Evolutionary conservation across 176 grass and related monocot genomes (phyloP), one percentile per base, ranked within the genome.

Genomic region (Ensete glaucum): DNA sequence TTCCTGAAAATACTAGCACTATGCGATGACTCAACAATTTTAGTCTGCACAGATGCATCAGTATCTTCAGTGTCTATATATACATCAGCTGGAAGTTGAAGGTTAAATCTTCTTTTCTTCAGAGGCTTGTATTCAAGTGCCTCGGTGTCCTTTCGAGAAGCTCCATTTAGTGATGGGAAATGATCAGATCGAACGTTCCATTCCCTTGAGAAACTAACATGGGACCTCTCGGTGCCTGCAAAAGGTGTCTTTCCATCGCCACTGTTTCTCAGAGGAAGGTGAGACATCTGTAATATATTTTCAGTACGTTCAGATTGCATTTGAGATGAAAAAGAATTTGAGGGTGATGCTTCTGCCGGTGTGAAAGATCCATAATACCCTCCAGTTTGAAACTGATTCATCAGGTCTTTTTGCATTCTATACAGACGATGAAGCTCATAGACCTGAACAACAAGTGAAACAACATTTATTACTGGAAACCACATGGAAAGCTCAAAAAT

Each of bases 371-470:
- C 73, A 58, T 21, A 19, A 24, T 86, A 72, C 56, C 84, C 76
- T 65, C 52, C 73, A 54, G 62, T 80, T 79, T 71, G 79, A 60
- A 71, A 88, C 22, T 79, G 80, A 55, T 79, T 75, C 93, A 86
- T 92, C 85, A 85, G 53, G 52, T 92, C 77, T 27, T 90, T 96
- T 83, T 96, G 89, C 85, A 76, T 86, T 81, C 83, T 88, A 78
- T 96, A 92, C 74, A 96, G 67, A 52, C 79, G 81, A 59, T 92
- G 93, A 74, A 96, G 89, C 76, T 96, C 89, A 72, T 77, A 83
- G 9, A 96, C 87, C 89, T 96, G 83, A 8, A 77, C 34, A 13
- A 55, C 22, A 80, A 70, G 21, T 55, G 73, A 62, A 78, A 23
- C 49, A 88, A 53, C 56, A 85, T 84, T 83, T 16, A 81, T 14